These are phyloP conservation scores for Ophiognomonia clavigignenti-juglandacearum DNA, from an alignment of 2,329 filamentous ascomycete genomes.

Conservation along the genomic window DNA sequence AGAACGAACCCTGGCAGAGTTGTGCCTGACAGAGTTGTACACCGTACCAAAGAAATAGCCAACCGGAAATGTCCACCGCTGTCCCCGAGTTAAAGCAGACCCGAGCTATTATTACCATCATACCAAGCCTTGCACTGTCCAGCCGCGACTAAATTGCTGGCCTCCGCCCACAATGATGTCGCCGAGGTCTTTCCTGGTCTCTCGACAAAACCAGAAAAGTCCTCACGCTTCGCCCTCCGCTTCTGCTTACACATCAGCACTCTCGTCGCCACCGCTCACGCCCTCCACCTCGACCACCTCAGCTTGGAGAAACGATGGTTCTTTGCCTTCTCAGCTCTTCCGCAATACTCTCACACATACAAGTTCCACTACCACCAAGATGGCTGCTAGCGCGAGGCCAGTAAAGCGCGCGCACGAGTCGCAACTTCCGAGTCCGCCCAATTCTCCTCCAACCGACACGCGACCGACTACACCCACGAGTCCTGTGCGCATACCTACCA, in stretches of 20 bases:
- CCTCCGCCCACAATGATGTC: conserved; percentile 31
- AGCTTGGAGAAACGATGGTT: conserved; percentile 27
- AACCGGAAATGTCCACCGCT: conserved; percentile 15
- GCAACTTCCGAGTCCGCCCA: conserved; percentile 22
- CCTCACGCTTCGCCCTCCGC: conserved; percentile 15
- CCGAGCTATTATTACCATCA: background rate
- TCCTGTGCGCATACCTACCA: conserved; percentile 51
- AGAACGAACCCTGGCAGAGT: conserved; percentile 1
- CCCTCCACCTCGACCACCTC: conserved; percentile 12
- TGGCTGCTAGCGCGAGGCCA: conserved; percentile 23
- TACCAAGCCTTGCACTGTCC: conserved; percentile 16
- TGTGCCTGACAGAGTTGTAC: no score
- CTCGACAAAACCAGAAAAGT: conserved; percentile 27
- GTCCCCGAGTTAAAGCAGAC: background rate
- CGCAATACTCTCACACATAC: conserved; percentile 17
- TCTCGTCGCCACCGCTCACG: conserved; percentile 9
- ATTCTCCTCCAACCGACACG: conserved; percentile 26
- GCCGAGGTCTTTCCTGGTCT: conserved; percentile 34
- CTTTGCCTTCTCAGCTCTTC: conserved; percentile 9
- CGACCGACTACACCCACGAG: conserved; percentile 38
- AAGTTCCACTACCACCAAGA: conserved; percentile 20
- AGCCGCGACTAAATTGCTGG: conserved; percentile 6
- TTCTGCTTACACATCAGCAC: conserved; percentile 7
- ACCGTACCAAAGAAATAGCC: no score
- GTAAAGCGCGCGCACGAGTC: conserved; percentile 18